Percentiles rank a stretch among this genome's conserved stretches.
Evolutionary conservation across 2,329 filamentous ascomycete genomes (phyloP).

Genomic region (Trichoderma sp.): DNA sequence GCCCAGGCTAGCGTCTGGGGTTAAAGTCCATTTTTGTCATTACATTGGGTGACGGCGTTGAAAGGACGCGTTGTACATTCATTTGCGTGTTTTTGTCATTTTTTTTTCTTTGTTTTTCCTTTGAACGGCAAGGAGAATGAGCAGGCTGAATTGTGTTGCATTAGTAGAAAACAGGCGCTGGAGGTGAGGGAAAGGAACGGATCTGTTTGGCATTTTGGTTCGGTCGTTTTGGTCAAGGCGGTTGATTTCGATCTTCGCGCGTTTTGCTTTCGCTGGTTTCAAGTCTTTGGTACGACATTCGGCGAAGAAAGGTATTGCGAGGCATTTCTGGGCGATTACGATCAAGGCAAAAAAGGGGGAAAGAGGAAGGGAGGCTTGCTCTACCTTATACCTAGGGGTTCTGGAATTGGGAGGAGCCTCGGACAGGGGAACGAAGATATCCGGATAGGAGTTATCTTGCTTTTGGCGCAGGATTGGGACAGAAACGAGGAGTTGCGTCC

Average conservation of each 20-base stretch:
- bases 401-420: conserved; percentile 30
- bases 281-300: conserved; percentile 26
- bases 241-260: conserved; percentile 31
- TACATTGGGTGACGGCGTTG: conserved; percentile 15
- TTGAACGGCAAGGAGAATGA: conserved; percentile 4
- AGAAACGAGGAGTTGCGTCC: conserved; percentile 31
- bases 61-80: background rate
- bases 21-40: conserved; percentile 47
- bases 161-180: conserved; percentile 37
- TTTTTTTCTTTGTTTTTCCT: background rate
- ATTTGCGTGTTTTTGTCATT: background rate
- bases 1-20: conserved; percentile 95
- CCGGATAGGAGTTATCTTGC: conserved; percentile 31
- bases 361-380: conserved; percentile 24
- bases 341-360: conserved; percentile 28
- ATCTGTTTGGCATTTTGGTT: conserved; percentile 33
- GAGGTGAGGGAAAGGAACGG: conserved; percentile 32
- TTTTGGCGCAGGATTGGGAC: conserved; percentile 30
- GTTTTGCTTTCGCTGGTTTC: conserved; percentile 26
- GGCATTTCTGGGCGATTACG: conserved; percentile 34
- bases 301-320: conserved; percentile 28
- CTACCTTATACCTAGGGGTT: conserved; percentile 33
- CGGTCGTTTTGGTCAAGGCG: conserved; percentile 33
- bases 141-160: conserved; percentile 32
- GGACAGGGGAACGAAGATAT: conserved; percentile 30